These are phyloP conservation scores for Spathaspora gorwiae DNA, from an alignment of 805 yeast genomes.

Conservation along the genomic window DNA sequence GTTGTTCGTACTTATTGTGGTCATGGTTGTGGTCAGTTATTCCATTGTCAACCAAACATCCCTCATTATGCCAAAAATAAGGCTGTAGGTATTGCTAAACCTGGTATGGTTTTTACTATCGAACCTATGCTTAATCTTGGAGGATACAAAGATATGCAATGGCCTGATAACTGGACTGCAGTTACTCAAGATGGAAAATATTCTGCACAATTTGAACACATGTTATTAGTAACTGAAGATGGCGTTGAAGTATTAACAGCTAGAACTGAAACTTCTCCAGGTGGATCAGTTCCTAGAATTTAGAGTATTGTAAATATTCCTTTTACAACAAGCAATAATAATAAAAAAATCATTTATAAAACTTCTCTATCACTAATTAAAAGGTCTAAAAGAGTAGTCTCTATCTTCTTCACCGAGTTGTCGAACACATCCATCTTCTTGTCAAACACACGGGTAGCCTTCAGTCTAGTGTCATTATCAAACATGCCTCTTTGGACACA, in stretches of 20 bases:
- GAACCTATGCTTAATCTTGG: conserved; percentile 97
- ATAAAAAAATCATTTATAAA: not conserved
- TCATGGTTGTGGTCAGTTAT: conserved; percentile 82
- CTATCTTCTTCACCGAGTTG: conserved; percentile 20
- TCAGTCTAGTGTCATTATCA: conserved; percentile 8
- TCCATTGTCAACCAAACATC: conserved; percentile 89
- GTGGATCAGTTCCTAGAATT: conserved; percentile 70
- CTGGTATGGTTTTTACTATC: conserved; percentile 94
- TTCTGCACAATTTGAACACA: conserved; percentile 95
- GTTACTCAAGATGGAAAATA: conserved; percentile 83
- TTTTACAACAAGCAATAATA: not conserved
- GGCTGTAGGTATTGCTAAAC: conserved; percentile 88
- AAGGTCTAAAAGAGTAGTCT: conserved; percentile 16
- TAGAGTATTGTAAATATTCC: conserved; percentile 7
- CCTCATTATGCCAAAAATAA: conserved; percentile 95
- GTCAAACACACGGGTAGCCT: conserved; percentile 10
- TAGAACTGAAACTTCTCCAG: conserved; percentile 77
- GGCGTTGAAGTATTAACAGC: conserved; percentile 91
- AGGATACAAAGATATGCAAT: conserved; percentile 67
- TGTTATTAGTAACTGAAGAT: conserved; percentile 83
- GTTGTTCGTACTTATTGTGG: conserved; percentile 92
- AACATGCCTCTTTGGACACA: conserved; percentile 15
- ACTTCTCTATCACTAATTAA: conserved; percentile 17
- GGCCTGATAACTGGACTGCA: conserved; percentile 99
- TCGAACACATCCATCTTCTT: conserved; percentile 21